Conservation (phyloP, 805 yeast genomes). For the Millerozyma miso region DNA sequence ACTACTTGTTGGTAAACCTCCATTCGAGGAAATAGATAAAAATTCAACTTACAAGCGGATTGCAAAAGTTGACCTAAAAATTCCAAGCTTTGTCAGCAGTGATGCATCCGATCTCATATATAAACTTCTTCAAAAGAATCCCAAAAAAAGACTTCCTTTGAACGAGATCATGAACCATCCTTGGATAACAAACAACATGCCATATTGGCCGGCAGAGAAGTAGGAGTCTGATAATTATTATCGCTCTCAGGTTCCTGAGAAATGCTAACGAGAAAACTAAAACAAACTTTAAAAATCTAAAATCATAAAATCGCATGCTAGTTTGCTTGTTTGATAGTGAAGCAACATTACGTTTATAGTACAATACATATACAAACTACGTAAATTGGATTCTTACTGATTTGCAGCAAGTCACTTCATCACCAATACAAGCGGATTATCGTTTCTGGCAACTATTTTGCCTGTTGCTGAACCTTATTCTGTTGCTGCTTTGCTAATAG, state of each 20-base stretch:
- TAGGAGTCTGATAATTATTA: too few relatives aligned
- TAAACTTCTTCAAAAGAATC: slow-evolving; percentile 61
- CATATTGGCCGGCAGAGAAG: slow-evolving; percentile 48
- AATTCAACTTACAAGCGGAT: slow-evolving; percentile 79
- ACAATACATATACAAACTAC: neutral
- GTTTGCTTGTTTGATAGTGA: neutral
- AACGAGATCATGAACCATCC: slow-evolving; percentile 68
- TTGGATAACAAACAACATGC: slow-evolving; percentile 70
- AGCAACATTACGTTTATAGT: neutral
- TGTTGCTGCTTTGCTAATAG: slow-evolving; percentile 28
- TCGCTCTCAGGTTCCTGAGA: too few relatives aligned
- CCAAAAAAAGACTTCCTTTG: slow-evolving; percentile 60
- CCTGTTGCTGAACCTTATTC: slow-evolving; percentile 9
- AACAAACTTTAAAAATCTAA: too few relatives aligned
- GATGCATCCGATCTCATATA: slow-evolving; percentile 77
- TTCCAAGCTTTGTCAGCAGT: slow-evolving; percentile 64
- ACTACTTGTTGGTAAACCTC: slow-evolving; percentile 83
- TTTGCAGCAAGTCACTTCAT: neutral
- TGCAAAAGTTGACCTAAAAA: slow-evolving; percentile 65
- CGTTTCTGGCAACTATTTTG: slow-evolving; percentile 4
- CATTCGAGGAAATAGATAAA: slow-evolving; percentile 80
- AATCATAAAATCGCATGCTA: too few relatives aligned
- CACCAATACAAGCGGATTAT: neutral
- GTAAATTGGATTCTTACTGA: neutral
- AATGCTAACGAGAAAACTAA: too few relatives aligned